A percentile compares a stretch with the other conserved stretches of the same genome.
Evolutionary conservation across 345 rosid species (phyloP).

Genomic region (Murraya koenigii): DNA sequence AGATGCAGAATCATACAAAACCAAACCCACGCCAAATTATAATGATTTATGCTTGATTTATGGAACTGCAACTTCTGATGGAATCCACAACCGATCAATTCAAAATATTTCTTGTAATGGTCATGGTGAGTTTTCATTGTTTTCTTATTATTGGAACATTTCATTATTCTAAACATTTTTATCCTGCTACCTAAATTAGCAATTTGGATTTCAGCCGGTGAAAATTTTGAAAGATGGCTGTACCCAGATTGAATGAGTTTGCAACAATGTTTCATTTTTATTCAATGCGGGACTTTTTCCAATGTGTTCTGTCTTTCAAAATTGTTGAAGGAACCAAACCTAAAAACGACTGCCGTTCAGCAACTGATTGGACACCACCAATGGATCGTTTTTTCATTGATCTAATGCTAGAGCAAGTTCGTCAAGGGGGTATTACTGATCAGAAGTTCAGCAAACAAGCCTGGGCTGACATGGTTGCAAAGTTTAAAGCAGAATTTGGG

Average conservation of each 20-base stretch:
- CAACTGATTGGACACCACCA: conserved; percentile 39
- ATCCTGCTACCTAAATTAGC: neutral
- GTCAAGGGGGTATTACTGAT: conserved; percentile 35
- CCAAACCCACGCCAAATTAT: conserved; percentile 27
- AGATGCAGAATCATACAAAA: conserved; percentile 24
- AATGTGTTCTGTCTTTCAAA: conserved; percentile 7
- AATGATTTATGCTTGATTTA: conserved; percentile 45
- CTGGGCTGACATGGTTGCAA: conserved; percentile 43
- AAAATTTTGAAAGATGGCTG: neutral
- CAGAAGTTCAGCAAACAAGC: conserved; percentile 35
- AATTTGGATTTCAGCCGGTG: neutral
- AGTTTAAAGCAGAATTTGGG: conserved; percentile 44
- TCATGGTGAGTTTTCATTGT: conserved; percentile 19
- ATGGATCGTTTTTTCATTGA: conserved; percentile 56
- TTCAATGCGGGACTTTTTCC: neutral
- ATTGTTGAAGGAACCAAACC: conserved; percentile 28
- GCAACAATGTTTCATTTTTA: neutral
- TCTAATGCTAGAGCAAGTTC: conserved; percentile 45
- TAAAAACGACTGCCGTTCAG: conserved; percentile 21
- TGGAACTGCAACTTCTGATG: conserved; percentile 34
- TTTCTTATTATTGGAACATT: neutral
- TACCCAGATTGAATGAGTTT: neutral
- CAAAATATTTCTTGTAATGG: conserved; percentile 28
- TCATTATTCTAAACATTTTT: neutral
- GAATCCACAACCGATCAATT: conserved; percentile 9